Percentiles rank a stretch among this genome's conserved stretches.
These are phyloP conservation scores for Rhodotorula glutinis DNA, from an alignment of 1,284 basidiomycete genomes.

Conservation along the genomic window DNA sequence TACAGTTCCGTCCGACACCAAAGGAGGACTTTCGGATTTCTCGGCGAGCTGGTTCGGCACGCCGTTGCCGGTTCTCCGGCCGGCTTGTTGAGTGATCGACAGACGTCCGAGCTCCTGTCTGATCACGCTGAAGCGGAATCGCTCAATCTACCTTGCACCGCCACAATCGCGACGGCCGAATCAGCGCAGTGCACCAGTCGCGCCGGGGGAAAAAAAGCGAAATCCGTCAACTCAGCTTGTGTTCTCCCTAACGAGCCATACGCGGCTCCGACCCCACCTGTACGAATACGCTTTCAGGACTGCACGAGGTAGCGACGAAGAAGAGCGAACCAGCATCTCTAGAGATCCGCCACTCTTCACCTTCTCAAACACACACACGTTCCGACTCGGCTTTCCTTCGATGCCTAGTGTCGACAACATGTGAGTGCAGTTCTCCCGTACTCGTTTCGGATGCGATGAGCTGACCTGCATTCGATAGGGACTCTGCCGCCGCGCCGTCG, in stretches of 20 bases:
- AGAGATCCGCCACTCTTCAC: too few species aligned
- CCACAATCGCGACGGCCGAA: background rate
- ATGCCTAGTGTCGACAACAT: conserved; percentile 4
- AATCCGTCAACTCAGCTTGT: too few species aligned
- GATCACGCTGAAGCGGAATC: background rate
- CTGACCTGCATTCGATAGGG: conserved; percentile 5
- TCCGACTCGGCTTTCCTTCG: background rate
- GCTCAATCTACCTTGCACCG: background rate
- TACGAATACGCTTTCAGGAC: too few species aligned
- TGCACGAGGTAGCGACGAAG: too few species aligned
- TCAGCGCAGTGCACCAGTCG: background rate
- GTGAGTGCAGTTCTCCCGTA: background rate
- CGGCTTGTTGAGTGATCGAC: background rate
- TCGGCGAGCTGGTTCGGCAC: too few species aligned
- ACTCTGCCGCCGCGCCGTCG: conserved; percentile 30
- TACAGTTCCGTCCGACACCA: too few species aligned
- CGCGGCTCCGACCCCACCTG: too few species aligned
- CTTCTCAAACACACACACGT: background rate
- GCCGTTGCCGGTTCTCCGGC: background rate
- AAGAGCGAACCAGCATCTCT: background rate
- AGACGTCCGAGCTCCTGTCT: background rate
- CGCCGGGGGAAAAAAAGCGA: too few species aligned
- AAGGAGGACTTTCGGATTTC: too few species aligned
- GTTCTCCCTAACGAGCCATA: too few species aligned
- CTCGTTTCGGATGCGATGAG: background rate